Percentiles rank a stretch among this genome's conserved stretches.
These are phyloP conservation scores for Meira miltonrushii DNA, from an alignment of 1,284 basidiomycete species.

Conservation along the genomic window DNA sequence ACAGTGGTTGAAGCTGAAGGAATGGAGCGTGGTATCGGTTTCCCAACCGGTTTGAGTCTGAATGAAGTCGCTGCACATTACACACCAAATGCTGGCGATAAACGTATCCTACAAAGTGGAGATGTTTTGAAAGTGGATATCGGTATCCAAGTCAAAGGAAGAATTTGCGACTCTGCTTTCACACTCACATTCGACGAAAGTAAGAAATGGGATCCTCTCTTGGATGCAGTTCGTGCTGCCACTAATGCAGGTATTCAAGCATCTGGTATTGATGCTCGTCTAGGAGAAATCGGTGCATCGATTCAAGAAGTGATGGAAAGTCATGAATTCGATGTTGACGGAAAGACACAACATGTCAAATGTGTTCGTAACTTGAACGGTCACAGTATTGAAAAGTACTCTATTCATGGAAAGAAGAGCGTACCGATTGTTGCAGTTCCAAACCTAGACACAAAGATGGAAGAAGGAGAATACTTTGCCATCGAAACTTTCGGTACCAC, in stretches of 20 bases:
- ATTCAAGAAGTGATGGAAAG: conserved; percentile 99
- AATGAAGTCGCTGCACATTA: conserved; percentile 97
- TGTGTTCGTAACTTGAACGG: conserved; percentile 51
- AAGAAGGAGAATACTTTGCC: conserved; percentile 97
- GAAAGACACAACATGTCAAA: conserved; percentile 66
- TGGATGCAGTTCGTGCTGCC: conserved; percentile 87
- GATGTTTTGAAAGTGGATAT: conserved; percentile 97
- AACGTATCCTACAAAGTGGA: conserved; percentile 71
- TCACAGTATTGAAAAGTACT: conserved; percentile 48
- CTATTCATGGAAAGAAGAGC: conserved; percentile 63
- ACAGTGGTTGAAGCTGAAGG: conserved; percentile 82
- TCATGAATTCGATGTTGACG: conserved; percentile 87
- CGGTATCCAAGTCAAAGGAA: conserved; percentile 90
- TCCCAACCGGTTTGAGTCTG: conserved; percentile 86
- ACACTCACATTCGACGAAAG: conserved; percentile 79
- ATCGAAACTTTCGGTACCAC: conserved; percentile 99
- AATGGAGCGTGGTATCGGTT: conserved; percentile 83
- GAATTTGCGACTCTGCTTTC: conserved; percentile 93
- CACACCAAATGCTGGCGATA: conserved; percentile 92
- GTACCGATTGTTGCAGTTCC: conserved; percentile 75
- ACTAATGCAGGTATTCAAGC: conserved; percentile 74
- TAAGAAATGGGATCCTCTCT: conserved; percentile 72
- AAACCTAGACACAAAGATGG: conserved; percentile 89
- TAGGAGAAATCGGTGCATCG: conserved; percentile 83
- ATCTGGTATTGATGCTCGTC: conserved; percentile 88